Percentiles rank a stretch among this genome's conserved stretches.
These are phyloP conservation scores for Trichoderma atrobrunneum DNA, from an alignment of 2,329 filamentous ascomycete species.

Conservation along the genomic window DNA sequence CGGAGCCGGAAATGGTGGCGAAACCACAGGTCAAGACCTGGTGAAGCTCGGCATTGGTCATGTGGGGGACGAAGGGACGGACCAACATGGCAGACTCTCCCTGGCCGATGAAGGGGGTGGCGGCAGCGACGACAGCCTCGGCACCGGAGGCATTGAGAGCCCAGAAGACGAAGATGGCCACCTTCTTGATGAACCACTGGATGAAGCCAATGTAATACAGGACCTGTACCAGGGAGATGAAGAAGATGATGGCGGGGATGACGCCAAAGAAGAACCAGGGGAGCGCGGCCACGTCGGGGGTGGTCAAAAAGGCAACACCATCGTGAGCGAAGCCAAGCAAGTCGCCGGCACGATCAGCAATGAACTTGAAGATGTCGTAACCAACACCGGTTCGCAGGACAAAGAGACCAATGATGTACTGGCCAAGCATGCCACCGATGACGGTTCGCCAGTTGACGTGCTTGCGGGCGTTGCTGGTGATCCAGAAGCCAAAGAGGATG, in stretches of 20 bases:
- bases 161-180: slow-evolving; percentile 91
- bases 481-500: slow-evolving; percentile 65
- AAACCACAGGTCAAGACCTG: slow-evolving; percentile 92
- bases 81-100: slow-evolving; percentile 93
- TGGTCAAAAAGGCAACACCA: slow-evolving; percentile 68
- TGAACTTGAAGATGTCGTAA: slow-evolving; percentile 88
- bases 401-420: slow-evolving; percentile 86
- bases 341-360: slow-evolving; percentile 69
- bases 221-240: slow-evolving; percentile 87
- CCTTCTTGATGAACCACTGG: slow-evolving; percentile 87
- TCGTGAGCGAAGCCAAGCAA: slow-evolving; percentile 73
- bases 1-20: slow-evolving; percentile 85
- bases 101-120: slow-evolving; percentile 91
- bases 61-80: slow-evolving; percentile 77
- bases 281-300: slow-evolving; percentile 42
- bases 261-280: slow-evolving; percentile 74
- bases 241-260: slow-evolving; percentile 93
- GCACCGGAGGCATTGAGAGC: slow-evolving; percentile 80
- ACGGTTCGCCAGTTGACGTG: slow-evolving; percentile 72
- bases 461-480: slow-evolving; percentile 67
- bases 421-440: slow-evolving; percentile 81
- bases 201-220: slow-evolving; percentile 77
- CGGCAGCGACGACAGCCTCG: slow-evolving; percentile 89
- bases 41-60: slow-evolving; percentile 85
- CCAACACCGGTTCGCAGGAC: slow-evolving; percentile 78